Evolutionary conservation across 805 yeast species (phyloP), one percentile per base, ranked within the genome.

Genomic region (Ogataea nakhonphanomensis): DNA sequence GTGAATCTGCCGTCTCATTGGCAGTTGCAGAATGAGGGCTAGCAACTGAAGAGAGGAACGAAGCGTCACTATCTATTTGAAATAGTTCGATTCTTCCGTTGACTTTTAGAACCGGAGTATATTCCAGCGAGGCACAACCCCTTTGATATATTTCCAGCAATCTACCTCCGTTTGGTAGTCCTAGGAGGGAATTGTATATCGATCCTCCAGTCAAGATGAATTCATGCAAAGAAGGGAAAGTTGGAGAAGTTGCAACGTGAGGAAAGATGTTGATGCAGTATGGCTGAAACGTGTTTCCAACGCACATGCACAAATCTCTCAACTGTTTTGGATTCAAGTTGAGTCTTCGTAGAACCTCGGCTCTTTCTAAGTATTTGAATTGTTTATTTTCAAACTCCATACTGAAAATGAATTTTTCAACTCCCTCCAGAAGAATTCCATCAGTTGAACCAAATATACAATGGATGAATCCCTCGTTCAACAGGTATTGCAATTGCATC

Each of bases 361-460:
- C 44, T 50, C 74, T 78, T 47, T 80, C 85, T 31, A 89, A 67
- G 56, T 72, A 84, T 51, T 82, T 72, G 57, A 88, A 84, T 46
- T 77, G 84, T 48, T 74, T 74, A 25, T 72, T 68, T 39, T 72
- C 77, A 46, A 79, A 73, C 45, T 85, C 95, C 70, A 89, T 73
- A 13, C 83, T 76, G 35, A 81, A 61, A 41, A 91, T 81, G 43
- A 89, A 78, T 49, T 77, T 82, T 42, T 86, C 93, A 21, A 84
- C 71, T 12, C 66, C 61, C 5, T 63, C 64, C 33, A 77, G 60
- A 57, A 91, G 66, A 31, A 90, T 65, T 27, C 80, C 71, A 53
- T 93, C 98, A 1, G 89, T 81, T 7, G 96, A 81, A 1, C 95
- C 96, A 61, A 79, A 85, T 26, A 90, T 78, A 5, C 84, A 79